Percentiles rank a stretch among this genome's conserved stretches.
Conservation (phyloP, 1,284 basidiomycete genomes). For the Microbotryomycetes sp. region DNA sequence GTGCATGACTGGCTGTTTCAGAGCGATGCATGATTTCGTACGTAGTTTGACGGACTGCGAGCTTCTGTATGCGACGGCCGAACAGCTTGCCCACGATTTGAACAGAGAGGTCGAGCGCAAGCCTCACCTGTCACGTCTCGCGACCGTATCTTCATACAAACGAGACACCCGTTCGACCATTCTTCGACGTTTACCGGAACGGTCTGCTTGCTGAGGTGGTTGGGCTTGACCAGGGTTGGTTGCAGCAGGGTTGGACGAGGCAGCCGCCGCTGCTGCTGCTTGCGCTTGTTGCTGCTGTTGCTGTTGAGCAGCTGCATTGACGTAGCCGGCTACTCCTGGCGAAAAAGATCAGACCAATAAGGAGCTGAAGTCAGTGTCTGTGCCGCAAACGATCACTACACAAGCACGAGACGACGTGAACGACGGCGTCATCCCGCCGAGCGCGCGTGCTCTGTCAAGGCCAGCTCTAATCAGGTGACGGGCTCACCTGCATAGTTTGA, state of each 20-base stretch:
- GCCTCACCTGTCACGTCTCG: slow-evolving; percentile 47
- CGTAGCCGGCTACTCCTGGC: too few relatives aligned
- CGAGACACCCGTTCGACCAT: slow-evolving; percentile 49
- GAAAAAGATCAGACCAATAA: background rate
- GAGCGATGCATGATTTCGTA: background rate
- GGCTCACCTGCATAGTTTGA: too few relatives aligned
- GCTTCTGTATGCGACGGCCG: background rate
- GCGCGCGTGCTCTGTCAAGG: background rate
- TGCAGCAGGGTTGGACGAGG: background rate
- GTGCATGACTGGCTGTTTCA: background rate
- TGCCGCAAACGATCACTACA: background rate
- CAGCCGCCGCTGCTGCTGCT: slow-evolving; percentile 3
- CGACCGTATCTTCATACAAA: slow-evolving; percentile 47
- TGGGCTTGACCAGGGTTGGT: background rate
- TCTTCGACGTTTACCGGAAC: slow-evolving; percentile 42
- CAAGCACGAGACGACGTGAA: background rate
- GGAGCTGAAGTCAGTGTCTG: background rate
- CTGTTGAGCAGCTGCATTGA: background rate
- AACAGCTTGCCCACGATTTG: too few relatives aligned
- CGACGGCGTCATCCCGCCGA: background rate
- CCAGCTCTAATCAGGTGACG: background rate
- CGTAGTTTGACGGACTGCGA: background rate
- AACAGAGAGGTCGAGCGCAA: too few relatives aligned
- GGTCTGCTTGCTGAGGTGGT: background rate
- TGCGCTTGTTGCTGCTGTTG: background rate